Evolutionary conservation across 768 basidiomycete species (phyloP).

Genomic region (Amanita phalloides): DNA sequence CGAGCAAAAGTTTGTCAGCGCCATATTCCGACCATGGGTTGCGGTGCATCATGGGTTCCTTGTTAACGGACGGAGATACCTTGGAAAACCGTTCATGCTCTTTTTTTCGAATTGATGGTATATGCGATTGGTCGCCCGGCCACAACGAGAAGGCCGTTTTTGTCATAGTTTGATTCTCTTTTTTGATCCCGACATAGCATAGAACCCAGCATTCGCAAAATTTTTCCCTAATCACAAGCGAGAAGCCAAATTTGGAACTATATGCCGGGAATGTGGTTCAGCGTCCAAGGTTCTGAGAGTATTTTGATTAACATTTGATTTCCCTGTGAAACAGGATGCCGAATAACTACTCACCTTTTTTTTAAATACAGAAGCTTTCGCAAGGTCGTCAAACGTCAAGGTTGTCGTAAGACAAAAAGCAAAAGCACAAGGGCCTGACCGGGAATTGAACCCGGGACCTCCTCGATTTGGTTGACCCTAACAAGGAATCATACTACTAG

Average conservation of each 20-base stretch:
- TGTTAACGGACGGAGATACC: not conserved
- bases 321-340: not conserved
- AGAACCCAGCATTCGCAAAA: not conserved
- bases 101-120: not conserved
- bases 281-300: not conserved
- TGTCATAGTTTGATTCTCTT: not conserved
- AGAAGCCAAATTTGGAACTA: not conserved
- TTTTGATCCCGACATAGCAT: not conserved
- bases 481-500: constrained; percentile 57
- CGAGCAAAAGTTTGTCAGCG: not conserved
- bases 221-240: not conserved
- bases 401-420: not conserved
- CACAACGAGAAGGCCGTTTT: not conserved
- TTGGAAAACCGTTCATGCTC: not conserved
- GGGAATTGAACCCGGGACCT: constrained; percentile 88
- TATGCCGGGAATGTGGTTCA: not conserved
- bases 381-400: too few relatives aligned
- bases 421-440: constrained; percentile 43
- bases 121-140: not conserved
- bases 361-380: not conserved
- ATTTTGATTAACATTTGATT: constrained; percentile 5
- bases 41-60: not conserved
- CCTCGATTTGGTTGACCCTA: constrained; percentile 46
- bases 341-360: not conserved
- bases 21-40: too few relatives aligned